These are phyloP conservation scores for Cruciata laevipes DNA, from an alignment of 257 asterid species.

Conservation along the genomic window DNA sequence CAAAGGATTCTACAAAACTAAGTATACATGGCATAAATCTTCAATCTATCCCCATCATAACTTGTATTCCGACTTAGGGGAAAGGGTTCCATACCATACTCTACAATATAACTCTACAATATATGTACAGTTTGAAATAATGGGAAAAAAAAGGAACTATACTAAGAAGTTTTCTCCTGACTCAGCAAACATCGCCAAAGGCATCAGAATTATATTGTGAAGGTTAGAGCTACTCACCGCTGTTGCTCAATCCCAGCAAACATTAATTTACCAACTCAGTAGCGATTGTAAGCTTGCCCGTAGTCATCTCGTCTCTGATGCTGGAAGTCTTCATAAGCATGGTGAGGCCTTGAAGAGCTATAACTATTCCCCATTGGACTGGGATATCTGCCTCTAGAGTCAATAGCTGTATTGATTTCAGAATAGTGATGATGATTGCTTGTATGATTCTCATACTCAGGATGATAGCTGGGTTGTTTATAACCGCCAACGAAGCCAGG, in stretches of 20 bases:
- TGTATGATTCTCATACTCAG: conserved; percentile 43
- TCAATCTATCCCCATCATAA: conserved; percentile 19
- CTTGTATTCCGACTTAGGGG: neutral
- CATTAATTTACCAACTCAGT: conserved; percentile 47
- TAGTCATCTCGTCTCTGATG: conserved; percentile 68
- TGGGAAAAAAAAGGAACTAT: neutral
- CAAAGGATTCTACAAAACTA: conserved; percentile 21
- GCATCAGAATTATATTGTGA: conserved; percentile 3
- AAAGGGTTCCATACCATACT: neutral
- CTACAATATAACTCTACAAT: conserved; percentile 3
- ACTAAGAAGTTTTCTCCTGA: neutral
- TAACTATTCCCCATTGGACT: conserved; percentile 43
- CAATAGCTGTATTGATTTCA: conserved; percentile 42
- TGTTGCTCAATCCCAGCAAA: conserved; percentile 28
- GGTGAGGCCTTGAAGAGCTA: conserved; percentile 66
- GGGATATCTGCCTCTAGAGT: conserved; percentile 59
- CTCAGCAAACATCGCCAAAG: neutral
- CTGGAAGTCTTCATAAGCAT: conserved; percentile 51
- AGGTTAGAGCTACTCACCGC: conserved; percentile 64
- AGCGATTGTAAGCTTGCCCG: conserved; percentile 59
- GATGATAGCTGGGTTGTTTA: conserved; percentile 40
- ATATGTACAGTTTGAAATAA: conserved; percentile 9
- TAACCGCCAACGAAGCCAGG: conserved; percentile 53
- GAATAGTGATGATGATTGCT: conserved; percentile 23
- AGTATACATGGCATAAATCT: conserved; percentile 22